Percentiles rank a stretch among this genome's conserved stretches.
Conservation (phyloP, 1,139 yeast species). For the Pichia sp. region DNA sequence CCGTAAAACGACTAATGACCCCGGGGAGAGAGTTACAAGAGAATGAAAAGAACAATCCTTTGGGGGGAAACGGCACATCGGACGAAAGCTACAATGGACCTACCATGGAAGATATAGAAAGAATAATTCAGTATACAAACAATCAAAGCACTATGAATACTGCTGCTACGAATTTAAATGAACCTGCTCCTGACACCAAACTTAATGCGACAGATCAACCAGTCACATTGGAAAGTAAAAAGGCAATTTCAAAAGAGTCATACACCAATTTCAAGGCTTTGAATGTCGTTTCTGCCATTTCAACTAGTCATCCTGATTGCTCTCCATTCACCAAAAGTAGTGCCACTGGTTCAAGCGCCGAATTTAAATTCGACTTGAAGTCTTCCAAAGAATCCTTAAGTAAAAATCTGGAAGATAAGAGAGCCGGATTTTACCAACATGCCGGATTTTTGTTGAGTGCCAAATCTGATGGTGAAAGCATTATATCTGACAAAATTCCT, state of each 20-base stretch:
- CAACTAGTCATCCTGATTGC: constrained; percentile 6
- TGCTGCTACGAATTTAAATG: background rate
- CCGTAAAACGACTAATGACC: constrained; percentile 6
- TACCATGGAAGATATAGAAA: constrained; percentile 4
- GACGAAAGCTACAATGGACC: constrained; percentile 1
- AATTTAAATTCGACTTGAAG: background rate
- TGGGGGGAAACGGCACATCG: background rate
- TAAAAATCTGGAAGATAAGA: constrained; percentile 4
- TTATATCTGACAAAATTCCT: background rate
- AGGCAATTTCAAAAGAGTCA: background rate
- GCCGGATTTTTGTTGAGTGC: background rate
- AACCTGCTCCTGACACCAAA: background rate
- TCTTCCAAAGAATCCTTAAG: background rate
- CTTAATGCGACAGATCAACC: background rate
- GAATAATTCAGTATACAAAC: constrained; percentile 4
- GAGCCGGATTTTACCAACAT: constrained; percentile 9
- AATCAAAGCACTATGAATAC: background rate
- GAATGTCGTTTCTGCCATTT: constrained; percentile 10
- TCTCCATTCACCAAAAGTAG: constrained; percentile 1
- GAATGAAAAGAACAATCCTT: background rate
- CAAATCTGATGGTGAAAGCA: background rate
- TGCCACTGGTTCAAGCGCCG: background rate
- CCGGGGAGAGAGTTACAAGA: background rate
- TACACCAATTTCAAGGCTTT: constrained; percentile 2
- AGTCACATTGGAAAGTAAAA: background rate